phyloP scores from a whole-genome alignment of 306 rosid species.

The Sesbania bispinosa region DNA sequence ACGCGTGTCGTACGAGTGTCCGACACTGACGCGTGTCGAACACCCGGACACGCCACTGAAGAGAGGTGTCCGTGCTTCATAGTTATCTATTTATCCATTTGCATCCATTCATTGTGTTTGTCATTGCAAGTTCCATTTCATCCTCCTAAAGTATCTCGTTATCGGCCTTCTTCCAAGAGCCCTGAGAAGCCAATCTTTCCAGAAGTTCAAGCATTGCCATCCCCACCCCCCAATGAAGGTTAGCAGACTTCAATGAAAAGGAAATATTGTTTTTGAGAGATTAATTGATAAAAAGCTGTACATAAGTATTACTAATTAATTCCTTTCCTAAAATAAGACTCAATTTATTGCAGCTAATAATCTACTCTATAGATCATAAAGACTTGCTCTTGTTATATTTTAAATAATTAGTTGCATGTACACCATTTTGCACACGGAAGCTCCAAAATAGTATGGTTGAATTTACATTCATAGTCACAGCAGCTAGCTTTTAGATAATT shows the following conservation, averaged over 20 bases:
- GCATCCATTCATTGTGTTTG: constrained; percentile 27
- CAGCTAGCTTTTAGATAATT: no score
- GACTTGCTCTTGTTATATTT: no score
- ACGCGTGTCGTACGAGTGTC: no score
- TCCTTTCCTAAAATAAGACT: background rate
- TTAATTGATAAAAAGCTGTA: background rate
- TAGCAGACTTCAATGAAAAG: background rate
- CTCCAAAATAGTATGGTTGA: no score
- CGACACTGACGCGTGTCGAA: no score
- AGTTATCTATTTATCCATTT: constrained; percentile 19
- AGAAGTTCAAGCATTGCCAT: constrained; percentile 64
- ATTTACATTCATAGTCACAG: no score
- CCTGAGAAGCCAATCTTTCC: constrained; percentile 54
- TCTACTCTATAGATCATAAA: no score
- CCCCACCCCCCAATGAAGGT: constrained; percentile 98
- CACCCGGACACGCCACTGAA: no score
- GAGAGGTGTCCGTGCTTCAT: no score
- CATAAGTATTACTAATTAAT: background rate
- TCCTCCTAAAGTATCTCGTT: constrained; percentile 49
- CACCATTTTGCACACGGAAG: no score
- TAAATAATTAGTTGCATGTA: no score
- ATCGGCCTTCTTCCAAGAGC: constrained; percentile 35
- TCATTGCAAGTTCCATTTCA: constrained; percentile 38
- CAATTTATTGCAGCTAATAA: background rate
- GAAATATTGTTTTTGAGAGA: background rate